A percentile compares a stretch with the other conserved stretches of the same genome.
phyloP scores from a whole-genome alignment of 768 basidiomycete species.

The Scleroderma bovista region DNA sequence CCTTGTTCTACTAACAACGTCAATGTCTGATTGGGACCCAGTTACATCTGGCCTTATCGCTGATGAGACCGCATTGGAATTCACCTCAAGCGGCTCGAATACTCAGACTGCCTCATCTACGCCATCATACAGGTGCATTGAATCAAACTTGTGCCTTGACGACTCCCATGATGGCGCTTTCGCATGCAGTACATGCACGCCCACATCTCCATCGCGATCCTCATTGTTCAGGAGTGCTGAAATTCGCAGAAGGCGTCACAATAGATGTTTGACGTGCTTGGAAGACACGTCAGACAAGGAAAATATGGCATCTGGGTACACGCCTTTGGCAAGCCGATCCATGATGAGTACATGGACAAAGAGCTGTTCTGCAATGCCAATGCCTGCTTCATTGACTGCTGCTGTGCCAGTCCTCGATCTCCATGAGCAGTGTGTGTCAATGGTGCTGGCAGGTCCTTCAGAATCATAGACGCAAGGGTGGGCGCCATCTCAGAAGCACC shows the following conservation, averaged over 20 bases:
- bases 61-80: constrained; percentile 35
- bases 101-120: constrained; percentile 48
- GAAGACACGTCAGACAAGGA: constrained; percentile 56
- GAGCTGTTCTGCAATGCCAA: constrained; percentile 27
- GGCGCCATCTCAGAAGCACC: too few species aligned
- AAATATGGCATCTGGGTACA: constrained; percentile 35
- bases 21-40: constrained; percentile 23
- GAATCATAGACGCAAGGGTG: too few species aligned
- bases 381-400: constrained; percentile 26
- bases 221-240: constrained; percentile 54
- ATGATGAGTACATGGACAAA: constrained; percentile 29
- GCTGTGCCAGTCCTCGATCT: constrained; percentile 25
- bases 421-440: too few species aligned
- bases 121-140: constrained; percentile 45
- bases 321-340: constrained; percentile 31
- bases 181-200: constrained; percentile 27
- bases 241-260: constrained; percentile 47
- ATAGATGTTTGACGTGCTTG: constrained; percentile 24
- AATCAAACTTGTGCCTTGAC: constrained; percentile 51
- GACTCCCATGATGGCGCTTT: constrained; percentile 45
- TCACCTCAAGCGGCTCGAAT: constrained; percentile 32
- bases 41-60: constrained; percentile 31
- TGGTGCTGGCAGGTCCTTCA: too few species aligned
- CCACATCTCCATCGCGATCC: constrained; percentile 45
- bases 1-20: constrained; percentile 36